Base-by-base conservation (phyloP, 179 eudicot species). In the Silene vulgaris region DNA sequence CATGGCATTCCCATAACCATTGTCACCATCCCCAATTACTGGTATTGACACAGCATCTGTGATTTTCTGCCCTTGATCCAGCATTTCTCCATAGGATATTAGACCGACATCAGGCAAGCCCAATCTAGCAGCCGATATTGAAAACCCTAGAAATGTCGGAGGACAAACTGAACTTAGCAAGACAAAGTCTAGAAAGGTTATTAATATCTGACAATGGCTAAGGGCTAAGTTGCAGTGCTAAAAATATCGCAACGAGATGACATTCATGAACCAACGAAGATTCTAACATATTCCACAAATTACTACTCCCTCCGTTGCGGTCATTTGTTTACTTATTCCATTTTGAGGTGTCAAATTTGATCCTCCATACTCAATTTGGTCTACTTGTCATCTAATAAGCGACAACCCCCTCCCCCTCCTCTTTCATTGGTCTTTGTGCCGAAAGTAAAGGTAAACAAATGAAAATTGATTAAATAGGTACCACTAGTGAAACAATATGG, bases 1-100 rank as follows among this genome's bases (percentile, higher is more conserved):
- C 90, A 92, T 90, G 35, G 96, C 89, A 75, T 94, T 94, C 29
- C 98, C 98, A 79, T 92, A 94, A 26, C 98, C 97, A 82, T 92
- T 94, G 74, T 94, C 98, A 57, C 89, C 98, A 84, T 94, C 98
- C 70, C 97, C 97, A 70, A 94, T 94, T 1, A 94, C 83, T 29
- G 98, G 98, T 70, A 94, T 94, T 17, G 97, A 90, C 69, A 90
- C 92, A 71, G 98, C 96, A 71, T 89, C 89, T 8, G 94, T 89
- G 50, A 94, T 92, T 66, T 86, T 87, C 59, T 74, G 85, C 74
- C 98, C 98, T 86, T 94, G 96, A 83, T 92, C 97, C 76, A 94
- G 82, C 96, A 92, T 92, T 83, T 94, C 98, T 64, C 98, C 98
- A 80, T 87, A 94, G 60, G 98, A 94, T 82, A 90, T 80, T 72